phyloP scores from a whole-genome alignment of 2,329 filamentous ascomycete genomes.

The Magnaporthiopsis rhizophila region DNA sequence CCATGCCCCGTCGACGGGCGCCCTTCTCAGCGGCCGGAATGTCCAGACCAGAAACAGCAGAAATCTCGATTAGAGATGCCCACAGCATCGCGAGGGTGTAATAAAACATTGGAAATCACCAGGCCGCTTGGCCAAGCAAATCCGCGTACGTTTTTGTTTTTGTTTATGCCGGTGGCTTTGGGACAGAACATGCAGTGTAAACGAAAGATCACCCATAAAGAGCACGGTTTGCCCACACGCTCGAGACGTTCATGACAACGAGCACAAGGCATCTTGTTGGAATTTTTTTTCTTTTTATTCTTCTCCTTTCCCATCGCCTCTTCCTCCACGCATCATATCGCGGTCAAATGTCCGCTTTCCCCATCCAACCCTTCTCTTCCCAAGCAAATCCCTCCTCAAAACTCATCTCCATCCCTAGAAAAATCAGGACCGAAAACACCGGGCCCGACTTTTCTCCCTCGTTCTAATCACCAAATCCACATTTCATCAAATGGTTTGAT shows the following conservation, averaged over 20 bases:
- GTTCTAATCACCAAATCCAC: not conserved
- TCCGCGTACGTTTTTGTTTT: no score
- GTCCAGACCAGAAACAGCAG: no score
- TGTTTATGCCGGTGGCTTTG: no score
- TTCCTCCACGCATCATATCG: not conserved
- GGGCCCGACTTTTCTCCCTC: not conserved
- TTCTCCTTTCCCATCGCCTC: not conserved
- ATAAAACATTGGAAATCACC: no score
- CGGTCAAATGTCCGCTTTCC: not conserved
- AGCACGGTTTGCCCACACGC: not conserved
- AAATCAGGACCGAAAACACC: not conserved
- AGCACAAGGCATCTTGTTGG: not conserved
- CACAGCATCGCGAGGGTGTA: no score
- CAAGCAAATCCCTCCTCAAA: not conserved
- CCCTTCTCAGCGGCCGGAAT: no score
- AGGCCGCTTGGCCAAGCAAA: no score
- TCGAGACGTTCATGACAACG: not conserved
- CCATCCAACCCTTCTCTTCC: no score
- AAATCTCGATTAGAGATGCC: no score
- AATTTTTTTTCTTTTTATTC: not conserved
- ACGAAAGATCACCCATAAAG: no score
- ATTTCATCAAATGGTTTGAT: not conserved
- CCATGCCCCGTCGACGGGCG: no score
- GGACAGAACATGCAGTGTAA: no score
- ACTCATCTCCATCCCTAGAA: not conserved